Base-by-base conservation (phyloP, 164 flowering plant genomes). In the Tetrastigma voinierianum region DNA sequence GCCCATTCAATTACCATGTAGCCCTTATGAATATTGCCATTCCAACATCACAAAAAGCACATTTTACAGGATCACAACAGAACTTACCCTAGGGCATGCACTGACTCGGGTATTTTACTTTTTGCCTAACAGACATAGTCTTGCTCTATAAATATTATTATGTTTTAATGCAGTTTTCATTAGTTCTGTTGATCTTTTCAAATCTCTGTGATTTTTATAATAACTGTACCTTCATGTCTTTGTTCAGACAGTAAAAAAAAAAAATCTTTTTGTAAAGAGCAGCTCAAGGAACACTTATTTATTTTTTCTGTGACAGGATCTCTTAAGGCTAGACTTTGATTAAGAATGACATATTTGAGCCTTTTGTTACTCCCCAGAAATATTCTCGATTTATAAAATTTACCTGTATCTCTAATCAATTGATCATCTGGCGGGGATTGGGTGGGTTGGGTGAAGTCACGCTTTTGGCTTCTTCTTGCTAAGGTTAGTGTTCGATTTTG, bases 361-460 rank as follows among this genome's bases (percentile, higher is more conserved):
- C 75, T 43, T 86, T 70, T 80, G 76, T 5, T 81, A 83, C 51
- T 49, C 78, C n/a, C 18, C 73, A 69, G 67, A 75, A 51, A 23
- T 83, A 84, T 61, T 23, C 70, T 3, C 67, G 74, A n/a, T 84
- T 86, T 77, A 73, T 78, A 62, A 81, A 59, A 80, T 85, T 45
- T 73, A 71, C 59, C 79, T 85, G 54, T 76, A 1, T 72, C 83
- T 57, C 77, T 48, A 54, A 67, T 62, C 64, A 70, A n/a, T n/a
- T n/a, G 79, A 78, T 51, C 72, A 65, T 55, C 69, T 84, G 16
- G n/a, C n/a, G 77, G 77, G 40, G 77, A 80, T 55, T 86, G 91
- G 90, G 81, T 78, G 17, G 91, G 88, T 52, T 83, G 86, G 87
- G 86, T 84, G 55, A 86, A 81, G 72, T 84, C 87, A 51, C 87